phyloP scores from a whole-genome alignment of 768 basidiomycete genomes.

The Lactarius pseudohatsudake region DNA sequence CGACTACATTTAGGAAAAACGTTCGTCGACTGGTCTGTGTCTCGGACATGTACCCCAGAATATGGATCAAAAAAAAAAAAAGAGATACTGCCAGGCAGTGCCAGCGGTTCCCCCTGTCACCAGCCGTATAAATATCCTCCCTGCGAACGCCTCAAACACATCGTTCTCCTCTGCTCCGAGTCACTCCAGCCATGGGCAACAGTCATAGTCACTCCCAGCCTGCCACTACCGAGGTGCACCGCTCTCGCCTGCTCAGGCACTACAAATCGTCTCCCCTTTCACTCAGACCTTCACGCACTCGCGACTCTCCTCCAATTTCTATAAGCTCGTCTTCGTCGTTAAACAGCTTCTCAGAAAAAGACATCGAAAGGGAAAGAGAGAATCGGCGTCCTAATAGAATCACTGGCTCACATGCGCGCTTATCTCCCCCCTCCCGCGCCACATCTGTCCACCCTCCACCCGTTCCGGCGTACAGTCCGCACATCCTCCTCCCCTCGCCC shows the following conservation, averaged over 20 bases:
- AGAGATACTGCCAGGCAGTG: neutral
- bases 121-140: constrained; percentile 24
- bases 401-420: neutral
- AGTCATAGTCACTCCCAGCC: constrained; percentile 11
- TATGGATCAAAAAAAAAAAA: no score
- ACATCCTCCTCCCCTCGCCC: constrained; percentile 25
- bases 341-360: constrained; percentile 27
- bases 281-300: constrained; percentile 15
- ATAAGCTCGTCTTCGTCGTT: constrained; percentile 19
- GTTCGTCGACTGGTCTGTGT: no score
- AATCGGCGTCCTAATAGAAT: constrained; percentile 13
- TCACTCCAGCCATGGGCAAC: constrained; percentile 18
- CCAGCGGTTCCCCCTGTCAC: constrained; percentile 1
- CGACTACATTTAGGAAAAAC: no score
- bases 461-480: constrained; percentile 3
- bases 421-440: constrained; percentile 4
- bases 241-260: constrained; percentile 25
- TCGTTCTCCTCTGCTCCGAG: neutral
- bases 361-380: constrained; percentile 18
- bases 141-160: neutral
- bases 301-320: constrained; percentile 13
- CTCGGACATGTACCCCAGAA: no score
- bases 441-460: constrained; percentile 8
- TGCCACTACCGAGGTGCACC: neutral
- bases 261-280: constrained; percentile 27